Evolutionary conservation across 2,329 filamentous ascomycete species (phyloP), one percentile per base, ranked within the genome.

Genomic region (Zarea fungicola): DNA sequence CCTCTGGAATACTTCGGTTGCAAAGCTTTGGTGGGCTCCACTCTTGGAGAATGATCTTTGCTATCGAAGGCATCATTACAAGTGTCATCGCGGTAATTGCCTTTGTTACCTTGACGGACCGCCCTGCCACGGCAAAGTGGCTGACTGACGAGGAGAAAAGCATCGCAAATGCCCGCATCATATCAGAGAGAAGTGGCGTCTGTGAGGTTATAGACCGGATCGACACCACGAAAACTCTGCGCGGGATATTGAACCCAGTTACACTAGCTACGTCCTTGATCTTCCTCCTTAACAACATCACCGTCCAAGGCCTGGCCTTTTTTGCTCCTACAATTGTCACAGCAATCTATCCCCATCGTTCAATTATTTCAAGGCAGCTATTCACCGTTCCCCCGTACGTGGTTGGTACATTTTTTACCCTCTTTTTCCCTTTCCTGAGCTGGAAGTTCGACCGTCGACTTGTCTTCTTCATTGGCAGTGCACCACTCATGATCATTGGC

Each of bases 261-360:
- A 64, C 63, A 3, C 49, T 69, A 3, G 51, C 64, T 1, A 84
- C 76, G 0, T 62, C 78, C 0, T 63, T 80, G 54, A 76, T 84
- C 54, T 84, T 85, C 65, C 64, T 85, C 1, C 72, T 85, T 50
- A 71, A 82, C 70, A 85, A 83, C 64, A 80, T 89, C 60, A 88
- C 84, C 0, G 84, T 88, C 1, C 83, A 87, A 59, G 84, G 84
- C 4, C 71, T 88, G 2, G 80, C 80, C 3, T 87, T 87, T 72
- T 89, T 89, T 66, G 67, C 78, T 0, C 85, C 85, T 0, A 88
- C 84, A 0, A 87, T 89, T 53, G 81, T 89, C 35, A 65, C 67
- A 36, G 85, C 78, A 6, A 87, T 88, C 61, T 87, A 86, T 59
- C 83, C 83, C 0, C 56, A 72, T 3, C 65, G 69, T 48, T 71